Percentiles rank a stretch among this genome's conserved stretches.
Conservation (phyloP, 169 alveolate species). For the Plasmodium cynomolgi region DNA sequence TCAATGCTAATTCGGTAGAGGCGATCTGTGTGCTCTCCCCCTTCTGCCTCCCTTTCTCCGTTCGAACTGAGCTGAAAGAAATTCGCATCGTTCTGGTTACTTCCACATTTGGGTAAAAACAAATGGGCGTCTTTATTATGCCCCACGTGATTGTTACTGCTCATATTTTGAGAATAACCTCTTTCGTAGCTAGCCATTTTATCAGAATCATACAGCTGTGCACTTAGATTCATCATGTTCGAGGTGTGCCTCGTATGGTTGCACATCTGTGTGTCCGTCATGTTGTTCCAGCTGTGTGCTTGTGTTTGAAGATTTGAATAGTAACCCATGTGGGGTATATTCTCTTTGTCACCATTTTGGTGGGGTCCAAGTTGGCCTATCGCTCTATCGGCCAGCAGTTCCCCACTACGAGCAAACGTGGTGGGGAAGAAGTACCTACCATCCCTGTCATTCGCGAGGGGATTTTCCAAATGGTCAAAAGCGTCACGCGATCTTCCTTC, state of each 20-base stretch:
- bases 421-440: background rate
- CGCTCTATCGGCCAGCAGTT: background rate
- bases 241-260: background rate
- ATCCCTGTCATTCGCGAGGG: background rate
- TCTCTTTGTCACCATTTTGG: background rate
- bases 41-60: background rate
- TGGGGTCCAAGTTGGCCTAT: background rate
- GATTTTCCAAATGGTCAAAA: background rate
- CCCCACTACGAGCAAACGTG: background rate
- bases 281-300: background rate
- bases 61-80: background rate
- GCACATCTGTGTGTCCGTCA: background rate
- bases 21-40: background rate
- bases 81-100: background rate
- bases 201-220: background rate
- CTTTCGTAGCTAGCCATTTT: background rate
- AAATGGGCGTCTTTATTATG: background rate
- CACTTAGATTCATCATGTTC: background rate
- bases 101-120: background rate
- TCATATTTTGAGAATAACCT: background rate
- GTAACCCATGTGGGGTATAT: background rate
- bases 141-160: background rate
- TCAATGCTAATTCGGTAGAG: background rate
- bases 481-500: background rate
- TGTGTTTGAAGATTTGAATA: background rate